Base-by-base conservation (phyloP, 805 yeast species). In the Saccharomycopsis malanga region DNA sequence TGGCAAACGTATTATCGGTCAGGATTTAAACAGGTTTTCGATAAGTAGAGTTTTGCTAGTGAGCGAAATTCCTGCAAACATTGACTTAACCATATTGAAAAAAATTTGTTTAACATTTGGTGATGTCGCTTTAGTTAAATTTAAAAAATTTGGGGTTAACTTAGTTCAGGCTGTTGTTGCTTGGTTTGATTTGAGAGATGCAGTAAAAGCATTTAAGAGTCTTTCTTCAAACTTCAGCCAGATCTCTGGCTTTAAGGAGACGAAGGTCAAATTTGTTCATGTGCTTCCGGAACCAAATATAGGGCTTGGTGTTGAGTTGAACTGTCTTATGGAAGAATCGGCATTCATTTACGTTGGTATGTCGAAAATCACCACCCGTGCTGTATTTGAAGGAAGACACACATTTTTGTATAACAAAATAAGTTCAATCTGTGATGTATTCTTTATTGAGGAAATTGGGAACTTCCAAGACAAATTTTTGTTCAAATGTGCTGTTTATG, bases 121-220 rank as follows among this genome's bases (percentile, higher is more conserved):
- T n/a, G 36, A 32, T 32, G 5, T 32, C 17, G 36, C 17, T 10
- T 10, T 32, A n/a, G 15, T n/a, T 9, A 32, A 32, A 7, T 32
- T 9, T 32, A 18, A 32, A n/a, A 6, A 14, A 5, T 14, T 18
- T 5, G 15, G 18, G 12, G 18, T n/a, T 5, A 32, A 7, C 36
- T 32, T n/a, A n/a, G 6, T 32, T 10, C 7, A n/a, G 7, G 36
- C 17, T 9, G 17, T 32, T 32, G 36, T 32, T 38, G 65, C 63
- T 1, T 63, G 66, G 66, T 62, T 52, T 49, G 65, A 62, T 37
- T 38, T 57, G 6, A 49, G 60, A 21, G 54, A 54, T 34, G 52
- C 61, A 12, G 45, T 51, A 22, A 34, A 42, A 30, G 41, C 59
- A 4, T 53, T 50, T 29, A 21, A 46, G 20, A 42, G 46, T 32